A percentile compares a stretch with the other conserved stretches of the same genome.
Evolutionary conservation across 352 stramenopile genomes (phyloP).

Genomic region (Pythium guiyangense): DNA sequence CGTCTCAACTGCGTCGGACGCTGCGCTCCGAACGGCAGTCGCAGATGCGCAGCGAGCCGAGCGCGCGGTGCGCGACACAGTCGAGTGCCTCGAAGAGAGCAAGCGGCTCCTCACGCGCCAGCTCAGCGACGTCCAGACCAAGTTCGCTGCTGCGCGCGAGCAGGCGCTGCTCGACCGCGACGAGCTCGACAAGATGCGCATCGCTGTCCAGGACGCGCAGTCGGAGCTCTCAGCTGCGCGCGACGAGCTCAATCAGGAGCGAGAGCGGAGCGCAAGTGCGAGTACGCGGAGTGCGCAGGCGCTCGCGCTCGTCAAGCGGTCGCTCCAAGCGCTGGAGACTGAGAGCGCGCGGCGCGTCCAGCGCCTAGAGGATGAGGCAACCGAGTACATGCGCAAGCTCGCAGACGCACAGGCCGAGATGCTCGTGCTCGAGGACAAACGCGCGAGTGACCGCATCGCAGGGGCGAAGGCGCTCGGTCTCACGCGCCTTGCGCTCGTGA

Average conservation of each 20-base stretch:
- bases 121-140: conserved; percentile 54
- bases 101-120: conserved; percentile 46
- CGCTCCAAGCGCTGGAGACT: conserved; percentile 51
- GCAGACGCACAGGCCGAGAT: conserved; percentile 52
- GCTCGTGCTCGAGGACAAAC: conserved; percentile 50
- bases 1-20: conserved; percentile 26
- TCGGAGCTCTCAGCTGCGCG: conserved; percentile 32
- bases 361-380: conserved; percentile 44
- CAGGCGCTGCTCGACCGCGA: conserved; percentile 58
- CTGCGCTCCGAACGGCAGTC: conserved; percentile 30
- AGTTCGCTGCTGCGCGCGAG: conserved; percentile 51
- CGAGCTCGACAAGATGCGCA: conserved; percentile 48
- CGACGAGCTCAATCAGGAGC: conserved; percentile 56
- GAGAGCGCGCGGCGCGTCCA: conserved; percentile 54
- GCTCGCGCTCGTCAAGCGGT: conserved; percentile 48
- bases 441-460: conserved; percentile 19
- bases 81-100: conserved; percentile 46
- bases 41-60: conserved; percentile 28
- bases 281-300: conserved; percentile 62
- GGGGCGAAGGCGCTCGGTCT: conserved; percentile 22
- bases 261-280: conserved; percentile 38
- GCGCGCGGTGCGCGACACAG: conserved; percentile 28
- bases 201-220: conserved; percentile 44
- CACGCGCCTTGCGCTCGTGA: conserved; percentile 16
- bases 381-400: conserved; percentile 46